Evolutionary conservation across 345 rosid genomes (phyloP), one percentile per base, ranked within the genome.

Genomic region (Lenwebbia sp.): DNA sequence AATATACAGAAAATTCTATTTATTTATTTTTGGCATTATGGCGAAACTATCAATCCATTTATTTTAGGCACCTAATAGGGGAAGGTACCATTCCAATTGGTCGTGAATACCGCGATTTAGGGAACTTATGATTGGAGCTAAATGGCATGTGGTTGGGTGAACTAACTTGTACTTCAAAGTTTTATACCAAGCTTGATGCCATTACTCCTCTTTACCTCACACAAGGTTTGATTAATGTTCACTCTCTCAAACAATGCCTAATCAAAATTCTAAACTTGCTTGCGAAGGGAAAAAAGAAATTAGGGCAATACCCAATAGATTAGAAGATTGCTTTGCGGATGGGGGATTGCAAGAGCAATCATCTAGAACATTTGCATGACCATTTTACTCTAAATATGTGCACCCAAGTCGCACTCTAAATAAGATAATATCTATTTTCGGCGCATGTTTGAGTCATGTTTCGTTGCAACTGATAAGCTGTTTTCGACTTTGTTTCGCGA

Each of bases 371-470:
- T 3, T 5, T 11, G 12, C 47, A 2, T 5, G 81, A 10, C 14
- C 0, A 2, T 9, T 8, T 70, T 0, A 19, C 47, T 65, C 47
- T 37, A 70, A 19, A 0, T 0, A 70, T 0, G 40, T 4, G 44
- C 78, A 33, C 19, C 25, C 25, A 9, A 70, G 25, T 19, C 2
- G 47, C 0, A 0, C 44, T 70, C 21, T 70, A 19, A 19, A 11
- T 2, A 19, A 70, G 26, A 70, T 1, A 0, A 19, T 37, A 4
- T 4, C 3, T 40, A 17, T 8, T 1, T 33, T 5, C 6, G 5
- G 4, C 0, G 1, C 13, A 19, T 0, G 0, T 30, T 17, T 0
- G 6, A 37, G 13, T 17, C 2, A 7, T 8, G 2, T 33, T 3
- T 33, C 10, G 13, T 5, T 4, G 9, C 11, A 10, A 33, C 25